These are phyloP conservation scores for Oryza meyeriana DNA, from an alignment of 176 grass and related monocot species.

Conservation along the genomic window DNA sequence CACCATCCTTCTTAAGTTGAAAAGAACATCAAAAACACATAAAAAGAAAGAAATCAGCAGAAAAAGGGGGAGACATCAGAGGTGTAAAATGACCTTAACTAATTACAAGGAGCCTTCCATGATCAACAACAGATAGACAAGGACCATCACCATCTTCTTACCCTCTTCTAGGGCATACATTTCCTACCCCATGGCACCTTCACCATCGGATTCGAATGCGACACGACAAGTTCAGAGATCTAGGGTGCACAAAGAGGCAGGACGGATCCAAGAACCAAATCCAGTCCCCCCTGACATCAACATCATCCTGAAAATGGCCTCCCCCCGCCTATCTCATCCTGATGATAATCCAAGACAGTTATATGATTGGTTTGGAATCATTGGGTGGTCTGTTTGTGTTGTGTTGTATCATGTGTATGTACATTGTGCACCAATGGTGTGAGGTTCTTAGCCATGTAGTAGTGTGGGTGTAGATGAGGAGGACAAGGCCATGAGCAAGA, in stretches of 20 bases:
- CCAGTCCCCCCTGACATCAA: conserved; percentile 29
- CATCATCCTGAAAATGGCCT: conserved; percentile 21
- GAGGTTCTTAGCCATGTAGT: conserved; percentile 46
- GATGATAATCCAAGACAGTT: conserved; percentile 29
- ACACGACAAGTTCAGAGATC: conserved; percentile 11
- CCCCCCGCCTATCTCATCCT: conserved; percentile 27
- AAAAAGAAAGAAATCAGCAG: background rate
- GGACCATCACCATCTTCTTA: conserved; percentile 21
- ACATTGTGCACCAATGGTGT: conserved; percentile 16
- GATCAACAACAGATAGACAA: conserved; percentile 17
- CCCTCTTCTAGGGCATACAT: background rate
- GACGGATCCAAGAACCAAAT: conserved; percentile 39
- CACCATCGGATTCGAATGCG: background rate
- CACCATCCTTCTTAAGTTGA: conserved; percentile 25
- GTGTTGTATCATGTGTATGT: conserved; percentile 28
- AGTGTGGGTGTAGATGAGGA: conserved; percentile 49
- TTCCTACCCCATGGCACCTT: background rate
- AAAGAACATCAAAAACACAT: background rate
- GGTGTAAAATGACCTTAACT: conserved; percentile 1
- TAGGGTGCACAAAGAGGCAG: background rate
- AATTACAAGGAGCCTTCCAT: conserved; percentile 31
- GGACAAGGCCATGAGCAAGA: conserved; percentile 88
- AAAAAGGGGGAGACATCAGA: background rate
- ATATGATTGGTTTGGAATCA: conserved; percentile 39
- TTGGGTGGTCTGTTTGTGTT: conserved; percentile 21